These are phyloP conservation scores for Microdochium trichocladiopsis DNA, from an alignment of 2,329 filamentous ascomycete genomes.

Conservation along the genomic window DNA sequence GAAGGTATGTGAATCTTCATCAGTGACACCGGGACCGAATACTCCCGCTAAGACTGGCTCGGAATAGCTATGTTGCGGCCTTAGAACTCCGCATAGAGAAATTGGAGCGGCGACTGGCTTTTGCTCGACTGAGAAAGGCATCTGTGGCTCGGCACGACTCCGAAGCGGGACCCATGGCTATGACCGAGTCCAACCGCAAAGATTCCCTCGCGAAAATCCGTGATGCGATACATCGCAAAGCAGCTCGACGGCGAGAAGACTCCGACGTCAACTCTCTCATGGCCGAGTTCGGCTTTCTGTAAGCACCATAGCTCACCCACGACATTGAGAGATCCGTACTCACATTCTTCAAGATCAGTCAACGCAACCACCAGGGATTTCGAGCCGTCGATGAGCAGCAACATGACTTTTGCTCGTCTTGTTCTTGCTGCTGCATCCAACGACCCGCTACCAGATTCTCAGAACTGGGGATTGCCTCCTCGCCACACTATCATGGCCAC, in stretches of 20 bases:
- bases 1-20: constrained; percentile 49
- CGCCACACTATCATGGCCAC: constrained; percentile 61
- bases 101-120: constrained; percentile 70
- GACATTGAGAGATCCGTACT: constrained; percentile 3
- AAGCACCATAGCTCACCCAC: constrained; percentile 21
- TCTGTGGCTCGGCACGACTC: constrained; percentile 60
- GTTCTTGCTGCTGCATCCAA: constrained; percentile 78
- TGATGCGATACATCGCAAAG: constrained; percentile 58
- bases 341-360: constrained; percentile 57
- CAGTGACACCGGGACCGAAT: background rate
- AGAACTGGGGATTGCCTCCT: constrained; percentile 59
- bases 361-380: constrained; percentile 94
- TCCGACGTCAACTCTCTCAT: constrained; percentile 87
- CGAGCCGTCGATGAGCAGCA: constrained; percentile 74
- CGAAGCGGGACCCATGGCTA: constrained; percentile 33
- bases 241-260: constrained; percentile 62
- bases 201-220: constrained; percentile 56
- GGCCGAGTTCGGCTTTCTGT: constrained; percentile 90
- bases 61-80: constrained; percentile 77
- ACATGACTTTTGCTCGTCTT: constrained; percentile 87
- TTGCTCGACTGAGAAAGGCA: constrained; percentile 63
- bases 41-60: background rate
- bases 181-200: constrained; percentile 45
- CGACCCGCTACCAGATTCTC: constrained; percentile 58
- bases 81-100: constrained; percentile 88